These are phyloP conservation scores for Apodospora peruviana DNA, from an alignment of 495 filamentous ascomycete genomes.

Conservation along the genomic window DNA sequence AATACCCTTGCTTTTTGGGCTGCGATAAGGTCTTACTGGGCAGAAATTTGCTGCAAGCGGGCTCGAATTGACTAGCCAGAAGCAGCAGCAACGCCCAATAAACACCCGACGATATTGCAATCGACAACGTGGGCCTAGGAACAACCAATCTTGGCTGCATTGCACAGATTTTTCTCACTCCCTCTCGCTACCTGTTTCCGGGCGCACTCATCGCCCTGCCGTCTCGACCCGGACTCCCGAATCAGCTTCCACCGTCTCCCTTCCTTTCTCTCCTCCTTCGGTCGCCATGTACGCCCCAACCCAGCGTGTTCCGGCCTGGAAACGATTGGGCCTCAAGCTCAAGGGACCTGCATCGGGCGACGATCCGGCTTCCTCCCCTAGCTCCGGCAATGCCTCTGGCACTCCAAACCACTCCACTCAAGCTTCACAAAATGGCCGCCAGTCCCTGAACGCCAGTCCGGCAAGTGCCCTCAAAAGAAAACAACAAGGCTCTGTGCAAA, in stretches of 20 bases:
- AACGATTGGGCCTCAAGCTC: constrained; percentile 69
- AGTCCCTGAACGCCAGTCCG: constrained; percentile 16
- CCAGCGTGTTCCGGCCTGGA: constrained; percentile 64
- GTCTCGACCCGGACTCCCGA: not conserved
- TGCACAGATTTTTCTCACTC: not conserved
- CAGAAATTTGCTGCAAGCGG: constrained; percentile 30
- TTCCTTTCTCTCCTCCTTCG: constrained; percentile 2
- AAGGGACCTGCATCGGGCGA: constrained; percentile 52
- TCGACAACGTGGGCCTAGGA: constrained; percentile 15
- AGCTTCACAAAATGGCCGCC: constrained; percentile 8
- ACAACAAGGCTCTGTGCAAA: constrained; percentile 18
- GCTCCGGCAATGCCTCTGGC: constrained; percentile 13
- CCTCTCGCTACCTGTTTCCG: constrained; percentile 5
- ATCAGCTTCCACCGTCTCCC: constrained; percentile 4
- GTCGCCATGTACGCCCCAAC: constrained; percentile 31
- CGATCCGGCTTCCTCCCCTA: constrained; percentile 27
- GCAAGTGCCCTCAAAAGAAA: constrained; percentile 33
- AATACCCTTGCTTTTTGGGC: constrained; percentile 13
- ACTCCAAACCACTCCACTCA: constrained; percentile 1
- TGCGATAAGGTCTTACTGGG: constrained; percentile 25
- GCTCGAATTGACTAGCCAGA: constrained; percentile 12
- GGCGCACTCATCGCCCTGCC: constrained; percentile 6
- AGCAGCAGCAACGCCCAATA: constrained; percentile 23
- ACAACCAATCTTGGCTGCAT: constrained; percentile 7
- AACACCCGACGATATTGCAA: constrained; percentile 14